Percentiles rank a stretch among this genome's conserved stretches.
Conservation (phyloP, 805 yeast genomes). For the Hanseniaspora singularis region DNA sequence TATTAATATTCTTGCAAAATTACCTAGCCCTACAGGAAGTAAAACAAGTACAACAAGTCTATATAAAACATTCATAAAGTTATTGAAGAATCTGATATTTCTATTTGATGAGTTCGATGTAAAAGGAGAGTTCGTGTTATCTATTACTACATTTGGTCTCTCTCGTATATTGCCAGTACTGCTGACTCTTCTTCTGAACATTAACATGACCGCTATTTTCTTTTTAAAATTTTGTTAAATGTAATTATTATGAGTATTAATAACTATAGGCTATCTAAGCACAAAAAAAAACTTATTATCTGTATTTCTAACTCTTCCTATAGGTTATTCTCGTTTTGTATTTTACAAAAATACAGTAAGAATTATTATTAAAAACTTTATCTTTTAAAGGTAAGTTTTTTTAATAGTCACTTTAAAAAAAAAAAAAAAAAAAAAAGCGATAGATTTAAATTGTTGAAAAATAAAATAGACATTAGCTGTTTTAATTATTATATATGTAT, state of each 20-base stretch:
- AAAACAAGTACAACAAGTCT: constrained; percentile 24
- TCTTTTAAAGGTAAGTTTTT: too few relatives aligned
- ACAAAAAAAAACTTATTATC: too few relatives aligned
- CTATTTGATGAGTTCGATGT: background rate
- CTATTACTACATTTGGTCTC: background rate
- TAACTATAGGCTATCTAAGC: background rate
- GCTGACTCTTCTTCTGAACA: constrained; percentile 1
- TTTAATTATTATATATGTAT: too few relatives aligned
- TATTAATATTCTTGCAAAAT: constrained; percentile 24
- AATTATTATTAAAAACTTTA: too few relatives aligned
- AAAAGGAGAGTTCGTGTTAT: background rate
- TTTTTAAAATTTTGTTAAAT: background rate
- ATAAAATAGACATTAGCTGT: too few relatives aligned
- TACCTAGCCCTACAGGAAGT: constrained; percentile 16
- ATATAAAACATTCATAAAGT: constrained; percentile 24
- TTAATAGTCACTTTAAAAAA: too few relatives aligned
- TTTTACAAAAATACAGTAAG: too few relatives aligned
- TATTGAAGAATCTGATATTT: constrained; percentile 26
- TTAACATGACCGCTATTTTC: background rate
- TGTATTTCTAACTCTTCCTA: too few relatives aligned
- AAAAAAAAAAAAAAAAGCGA: too few relatives aligned
- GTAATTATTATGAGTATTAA: background rate
- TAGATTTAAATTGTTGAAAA: too few relatives aligned
- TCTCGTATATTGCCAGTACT: background rate
- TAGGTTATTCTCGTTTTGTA: too few relatives aligned